Percentiles rank a stretch among this genome's conserved stretches.
phyloP scores from a whole-genome alignment of 139 green algal genomes.

The Haematococcus sp. region DNA sequence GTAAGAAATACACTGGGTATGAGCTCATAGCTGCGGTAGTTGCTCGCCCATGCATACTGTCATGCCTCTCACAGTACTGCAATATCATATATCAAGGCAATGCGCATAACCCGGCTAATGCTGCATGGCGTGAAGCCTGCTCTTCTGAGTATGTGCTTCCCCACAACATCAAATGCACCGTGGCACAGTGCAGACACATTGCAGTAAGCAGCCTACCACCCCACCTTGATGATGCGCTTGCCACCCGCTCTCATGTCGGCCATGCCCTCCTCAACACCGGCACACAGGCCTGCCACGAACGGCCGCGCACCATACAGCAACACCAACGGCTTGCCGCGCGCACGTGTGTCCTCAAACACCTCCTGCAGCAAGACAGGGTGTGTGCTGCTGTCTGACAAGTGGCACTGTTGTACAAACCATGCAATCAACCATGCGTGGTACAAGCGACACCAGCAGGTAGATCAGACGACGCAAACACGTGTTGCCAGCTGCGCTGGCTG shows the following conservation, averaged over 20 bases:
- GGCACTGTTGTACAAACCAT: no score
- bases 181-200: not conserved
- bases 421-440: no score
- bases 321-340: conserved; percentile 77
- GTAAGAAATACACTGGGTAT: no score
- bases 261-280: conserved; percentile 70
- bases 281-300: conserved; percentile 72
- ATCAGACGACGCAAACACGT: no score
- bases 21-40: no score
- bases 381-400: no score
- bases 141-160: not conserved
- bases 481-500: no score
- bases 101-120: not conserved
- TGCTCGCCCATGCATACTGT: no score
- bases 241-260: conserved; percentile 74
- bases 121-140: no score
- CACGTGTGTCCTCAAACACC: conserved; percentile 74
- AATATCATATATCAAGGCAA: not conserved
- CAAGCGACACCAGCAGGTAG: no score
- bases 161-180: not conserved
- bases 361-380: no score
- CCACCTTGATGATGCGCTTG: conserved; percentile 33
- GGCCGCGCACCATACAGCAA: conserved; percentile 67
- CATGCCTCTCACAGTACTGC: not conserved
- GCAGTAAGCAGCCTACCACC: not conserved